Conservation (phyloP, 1,284 basidiomycete genomes). For the Rhodotorula sp. region DNA sequence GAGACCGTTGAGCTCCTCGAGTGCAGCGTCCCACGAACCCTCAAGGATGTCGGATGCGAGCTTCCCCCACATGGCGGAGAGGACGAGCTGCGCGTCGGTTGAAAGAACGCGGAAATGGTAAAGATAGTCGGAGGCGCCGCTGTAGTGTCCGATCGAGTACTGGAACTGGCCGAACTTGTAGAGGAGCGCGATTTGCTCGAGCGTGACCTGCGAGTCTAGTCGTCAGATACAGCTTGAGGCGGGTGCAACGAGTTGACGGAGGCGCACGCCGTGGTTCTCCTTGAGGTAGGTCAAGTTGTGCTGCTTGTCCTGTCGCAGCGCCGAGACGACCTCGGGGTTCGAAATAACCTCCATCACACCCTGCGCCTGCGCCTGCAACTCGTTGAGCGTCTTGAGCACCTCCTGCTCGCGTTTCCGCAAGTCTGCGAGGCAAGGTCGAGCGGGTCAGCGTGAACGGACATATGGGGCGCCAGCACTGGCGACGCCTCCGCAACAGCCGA, state of each 20-base stretch:
- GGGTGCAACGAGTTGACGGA: neutral
- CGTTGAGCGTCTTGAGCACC: constrained; percentile 67
- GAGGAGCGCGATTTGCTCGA: constrained; percentile 90
- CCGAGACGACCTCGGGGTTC: constrained; percentile 90
- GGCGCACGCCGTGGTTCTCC: constrained; percentile 81
- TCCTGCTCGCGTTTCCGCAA: constrained; percentile 78
- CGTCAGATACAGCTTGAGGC: too few relatives aligned
- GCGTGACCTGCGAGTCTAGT: constrained; percentile 69
- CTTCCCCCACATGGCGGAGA: constrained; percentile 97
- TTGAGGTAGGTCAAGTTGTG: constrained; percentile 93
- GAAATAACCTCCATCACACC: constrained; percentile 93
- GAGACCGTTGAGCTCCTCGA: constrained; percentile 89
- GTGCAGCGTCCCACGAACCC: constrained; percentile 89
- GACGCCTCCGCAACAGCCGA: too few relatives aligned
- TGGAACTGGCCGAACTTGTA: constrained; percentile 99
- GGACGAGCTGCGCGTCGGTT: constrained; percentile 83
- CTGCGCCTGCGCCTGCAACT: constrained; percentile 84
- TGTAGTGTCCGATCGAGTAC: constrained; percentile 95
- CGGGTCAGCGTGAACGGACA: too few relatives aligned
- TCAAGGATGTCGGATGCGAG: constrained; percentile 93
- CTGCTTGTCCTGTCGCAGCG: constrained; percentile 88
- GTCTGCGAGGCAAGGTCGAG: constrained; percentile 56
- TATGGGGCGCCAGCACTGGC: too few relatives aligned
- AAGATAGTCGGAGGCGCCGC: constrained; percentile 91
- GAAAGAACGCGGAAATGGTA: constrained; percentile 98